Conservation (phyloP, 768 basidiomycete species). For the Leucosporidium creatinivorum region DNA sequence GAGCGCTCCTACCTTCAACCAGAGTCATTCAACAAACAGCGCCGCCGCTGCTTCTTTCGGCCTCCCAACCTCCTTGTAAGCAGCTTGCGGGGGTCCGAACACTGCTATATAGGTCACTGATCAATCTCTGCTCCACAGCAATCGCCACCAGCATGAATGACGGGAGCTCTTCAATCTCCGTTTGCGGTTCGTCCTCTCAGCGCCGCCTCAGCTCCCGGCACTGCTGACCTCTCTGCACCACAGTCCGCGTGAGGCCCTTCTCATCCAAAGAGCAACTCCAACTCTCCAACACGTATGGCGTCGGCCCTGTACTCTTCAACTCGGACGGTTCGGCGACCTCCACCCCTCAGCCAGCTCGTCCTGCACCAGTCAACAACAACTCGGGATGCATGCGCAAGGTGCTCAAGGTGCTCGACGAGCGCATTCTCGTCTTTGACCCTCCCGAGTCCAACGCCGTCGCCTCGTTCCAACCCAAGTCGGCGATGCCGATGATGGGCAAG, state of each 20-base stretch:
- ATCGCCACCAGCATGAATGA: too few species aligned
- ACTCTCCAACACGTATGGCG: constrained; percentile 14
- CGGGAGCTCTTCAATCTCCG: constrained; percentile 19
- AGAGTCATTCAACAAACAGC: too few species aligned
- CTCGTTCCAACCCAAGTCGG: constrained; percentile 67
- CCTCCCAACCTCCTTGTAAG: too few species aligned
- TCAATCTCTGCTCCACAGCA: too few species aligned
- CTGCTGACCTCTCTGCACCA: too few species aligned
- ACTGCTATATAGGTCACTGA: too few species aligned
- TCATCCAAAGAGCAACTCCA: constrained; percentile 26
- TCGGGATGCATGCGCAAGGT: constrained; percentile 42
- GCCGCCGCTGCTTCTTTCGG: too few species aligned
- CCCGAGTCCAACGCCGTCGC: constrained; percentile 75
- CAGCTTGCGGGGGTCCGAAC: too few species aligned
- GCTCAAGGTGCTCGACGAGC: constrained; percentile 85
- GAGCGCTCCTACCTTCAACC: too few species aligned
- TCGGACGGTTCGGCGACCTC: constrained; percentile 1
- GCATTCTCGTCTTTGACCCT: constrained; percentile 92
- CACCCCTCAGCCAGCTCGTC: constrained; percentile 14
- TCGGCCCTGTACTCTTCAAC: constrained; percentile 21
- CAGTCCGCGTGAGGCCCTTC: constrained; percentile 36
- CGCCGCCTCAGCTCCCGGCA: neutral
- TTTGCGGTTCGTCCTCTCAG: constrained; percentile 8
- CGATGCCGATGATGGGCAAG: constrained; percentile 61
- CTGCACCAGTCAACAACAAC: neutral